Percentiles rank a stretch among this genome's conserved stretches.
phyloP scores from a whole-genome alignment of 108 stramenopile genomes.

The Skeletonema costatum region DNA sequence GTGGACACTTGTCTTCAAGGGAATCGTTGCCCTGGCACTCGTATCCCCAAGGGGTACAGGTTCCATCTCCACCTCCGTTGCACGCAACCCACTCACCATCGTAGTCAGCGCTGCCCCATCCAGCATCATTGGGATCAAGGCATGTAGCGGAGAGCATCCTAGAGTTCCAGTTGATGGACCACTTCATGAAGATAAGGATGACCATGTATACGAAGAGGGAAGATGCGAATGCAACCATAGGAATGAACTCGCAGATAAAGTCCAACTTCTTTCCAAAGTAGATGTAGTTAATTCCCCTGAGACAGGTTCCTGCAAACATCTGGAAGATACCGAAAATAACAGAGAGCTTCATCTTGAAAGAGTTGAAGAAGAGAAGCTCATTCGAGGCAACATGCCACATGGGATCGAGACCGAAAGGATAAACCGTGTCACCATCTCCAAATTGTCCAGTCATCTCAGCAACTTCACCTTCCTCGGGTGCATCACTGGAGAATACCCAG shows the following conservation, averaged over 20 bases:
- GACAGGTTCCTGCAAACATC: constrained; percentile 95
- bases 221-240: constrained; percentile 94
- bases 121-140: constrained; percentile 65
- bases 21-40: constrained; percentile 63
- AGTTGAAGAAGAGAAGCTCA: constrained; percentile 98
- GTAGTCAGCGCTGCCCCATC: constrained; percentile 79
- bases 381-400: constrained; percentile 96
- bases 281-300: constrained; percentile 91
- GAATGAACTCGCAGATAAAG: constrained; percentile 94
- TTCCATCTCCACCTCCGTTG: constrained; percentile 56
- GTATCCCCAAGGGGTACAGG: constrained; percentile 87
- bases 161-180: constrained; percentile 96
- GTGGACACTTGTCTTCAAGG: constrained; percentile 79
- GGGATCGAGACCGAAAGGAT: constrained; percentile 98
- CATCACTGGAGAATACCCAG: constrained; percentile 74
- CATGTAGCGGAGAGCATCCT: constrained; percentile 96
- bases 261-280: constrained; percentile 92
- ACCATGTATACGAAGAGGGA: constrained; percentile 98
- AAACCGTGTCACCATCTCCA: constrained; percentile 84
- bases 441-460: constrained; percentile 68
- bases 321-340: constrained; percentile 98
- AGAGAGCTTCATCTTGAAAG: constrained; percentile 99
- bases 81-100: constrained; percentile 74
- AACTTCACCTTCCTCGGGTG: constrained; percentile 74
- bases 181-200: constrained; percentile 96